Base-by-base conservation (phyloP, 1,284 basidiomycete species). In the Malassezia restricta region DNA sequence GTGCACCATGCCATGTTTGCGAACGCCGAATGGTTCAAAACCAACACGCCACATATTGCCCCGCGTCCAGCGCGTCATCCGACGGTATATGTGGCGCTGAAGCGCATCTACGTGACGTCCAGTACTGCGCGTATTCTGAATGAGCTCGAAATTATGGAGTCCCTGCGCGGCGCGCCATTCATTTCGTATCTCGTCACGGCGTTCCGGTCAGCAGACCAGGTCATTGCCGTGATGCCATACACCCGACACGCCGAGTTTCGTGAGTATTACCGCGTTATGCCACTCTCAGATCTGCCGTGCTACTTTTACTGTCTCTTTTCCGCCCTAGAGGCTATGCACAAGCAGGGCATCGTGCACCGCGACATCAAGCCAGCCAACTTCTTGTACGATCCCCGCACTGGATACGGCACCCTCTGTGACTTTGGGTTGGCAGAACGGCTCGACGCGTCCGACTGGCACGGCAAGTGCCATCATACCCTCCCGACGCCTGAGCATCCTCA, bases 291-390 rank as follows among this genome's bases (percentile, higher is more conserved):
- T 31, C 82, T 96, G 51, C 86, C 85, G 68, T 78, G 81, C 47
- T 99, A 98, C 76, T 84, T 98, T 65, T 82, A 84, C 38, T 91
- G 86, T 70, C 82, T 99, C 71, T 84, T 98, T 72, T 83, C 86
- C 17, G 90, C 88, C 1, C 75, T 98, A 47, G 82, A 85, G 46
- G 89, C 92, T 63, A 85, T 88, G 20, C 94, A 98, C 71, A 76
- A 81, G n/a, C 79, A 87, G 44, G 82, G 81, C 6, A 85, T 98
- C 66, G 86, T 98, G 45, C 92, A 98, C 75, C 87, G 92, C 33
- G 92, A 98, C 74, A 87, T 98, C 66, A 98, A 98, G 72, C 94
- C 92, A 14, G 92, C 92, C 57, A 98, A 98, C 75, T 98, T 98
- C 70, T 79, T 98, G 31, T 98, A 87, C 74, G 87, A 98, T 74